Percentiles rank a stretch among this genome's conserved stretches.
phyloP scores from a whole-genome alignment of 2,329 filamentous ascomycete genomes.

The Fusarium neocosmosporiellum region DNA sequence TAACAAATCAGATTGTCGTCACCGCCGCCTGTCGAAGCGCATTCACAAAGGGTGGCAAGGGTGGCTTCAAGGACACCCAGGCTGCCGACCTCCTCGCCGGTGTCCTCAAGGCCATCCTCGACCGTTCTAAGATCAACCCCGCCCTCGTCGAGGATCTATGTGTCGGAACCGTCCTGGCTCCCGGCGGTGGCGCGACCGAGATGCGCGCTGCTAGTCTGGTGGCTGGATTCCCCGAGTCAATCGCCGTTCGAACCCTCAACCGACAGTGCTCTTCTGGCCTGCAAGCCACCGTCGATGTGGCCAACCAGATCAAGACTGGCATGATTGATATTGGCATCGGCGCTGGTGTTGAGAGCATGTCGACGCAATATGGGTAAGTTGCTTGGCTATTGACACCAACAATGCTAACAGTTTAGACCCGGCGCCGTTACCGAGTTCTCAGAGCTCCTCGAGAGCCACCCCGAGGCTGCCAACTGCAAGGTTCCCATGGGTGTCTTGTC shows the following conservation, averaged over 20 bases:
- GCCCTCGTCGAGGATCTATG: constrained; percentile 90
- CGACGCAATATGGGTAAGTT: constrained; percentile 85
- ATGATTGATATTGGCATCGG: constrained; percentile 97
- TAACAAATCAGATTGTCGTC: constrained; percentile 76
- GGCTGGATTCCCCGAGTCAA: constrained; percentile 87
- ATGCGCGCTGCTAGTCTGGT: constrained; percentile 93
- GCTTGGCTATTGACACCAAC: background rate
- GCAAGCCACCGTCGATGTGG: constrained; percentile 92
- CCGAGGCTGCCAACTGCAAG: constrained; percentile 93
- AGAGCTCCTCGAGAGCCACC: constrained; percentile 83
- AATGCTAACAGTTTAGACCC: constrained; percentile 62
- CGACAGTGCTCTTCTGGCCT: constrained; percentile 94
- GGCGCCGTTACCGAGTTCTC: constrained; percentile 92
- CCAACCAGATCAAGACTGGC: constrained; percentile 88
- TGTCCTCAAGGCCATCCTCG: constrained; percentile 82
- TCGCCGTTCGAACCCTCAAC: constrained; percentile 90
- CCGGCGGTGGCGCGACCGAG: constrained; percentile 94
- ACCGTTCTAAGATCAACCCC: constrained; percentile 90
- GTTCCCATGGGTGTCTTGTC: constrained; percentile 96
- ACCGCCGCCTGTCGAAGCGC: constrained; percentile 92
- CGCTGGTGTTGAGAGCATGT: constrained; percentile 98
- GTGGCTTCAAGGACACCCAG: constrained; percentile 93
- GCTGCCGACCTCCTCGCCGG: constrained; percentile 88
- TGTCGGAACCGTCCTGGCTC: constrained; percentile 90
- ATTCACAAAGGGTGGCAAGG: constrained; percentile 92